Conservation (phyloP, 805 yeast species). For the Barnettozyma sucrosica region DNA sequence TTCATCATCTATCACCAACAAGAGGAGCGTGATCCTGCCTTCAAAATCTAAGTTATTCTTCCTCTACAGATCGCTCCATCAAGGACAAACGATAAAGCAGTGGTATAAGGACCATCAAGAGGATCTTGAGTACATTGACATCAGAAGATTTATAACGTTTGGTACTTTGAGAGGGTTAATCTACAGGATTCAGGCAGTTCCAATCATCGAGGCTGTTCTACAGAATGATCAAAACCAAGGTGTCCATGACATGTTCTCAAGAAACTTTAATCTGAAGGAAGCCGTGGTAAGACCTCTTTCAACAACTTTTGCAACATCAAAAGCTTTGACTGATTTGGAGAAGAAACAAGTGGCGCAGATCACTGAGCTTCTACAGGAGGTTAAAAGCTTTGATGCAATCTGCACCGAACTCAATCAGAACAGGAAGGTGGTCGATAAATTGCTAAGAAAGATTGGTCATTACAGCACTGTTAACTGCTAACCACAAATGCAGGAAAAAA, state of each 20-base stretch:
- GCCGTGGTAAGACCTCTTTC: not conserved
- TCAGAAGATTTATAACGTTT: constrained; percentile 79
- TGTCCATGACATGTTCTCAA: constrained; percentile 9
- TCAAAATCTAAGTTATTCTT: constrained; percentile 62
- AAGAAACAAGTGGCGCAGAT: constrained; percentile 14
- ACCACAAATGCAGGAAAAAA: no score
- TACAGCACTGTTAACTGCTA: constrained; percentile 39
- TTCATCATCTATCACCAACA: constrained; percentile 7
- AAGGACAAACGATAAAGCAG: constrained; percentile 67
- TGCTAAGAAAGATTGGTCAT: constrained; percentile 43
- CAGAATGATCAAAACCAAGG: constrained; percentile 12
- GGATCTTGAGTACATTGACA: constrained; percentile 59
- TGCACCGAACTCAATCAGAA: constrained; percentile 64
- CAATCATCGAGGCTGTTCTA: constrained; percentile 30
- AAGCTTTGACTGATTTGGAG: constrained; percentile 14
- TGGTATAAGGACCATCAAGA: constrained; percentile 74
- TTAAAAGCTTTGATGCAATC: constrained; percentile 56
- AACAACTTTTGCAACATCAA: not conserved
- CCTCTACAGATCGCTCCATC: constrained; percentile 71
- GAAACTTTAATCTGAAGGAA: not conserved
- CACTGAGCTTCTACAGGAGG: constrained; percentile 39
- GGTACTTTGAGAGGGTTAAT: constrained; percentile 80
- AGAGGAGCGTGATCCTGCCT: constrained; percentile 37
- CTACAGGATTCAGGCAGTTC: constrained; percentile 74
- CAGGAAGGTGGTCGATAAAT: constrained; percentile 45